Base-by-base conservation (phyloP, 306 rosid genomes). In the Dalbergia cultrata region DNA sequence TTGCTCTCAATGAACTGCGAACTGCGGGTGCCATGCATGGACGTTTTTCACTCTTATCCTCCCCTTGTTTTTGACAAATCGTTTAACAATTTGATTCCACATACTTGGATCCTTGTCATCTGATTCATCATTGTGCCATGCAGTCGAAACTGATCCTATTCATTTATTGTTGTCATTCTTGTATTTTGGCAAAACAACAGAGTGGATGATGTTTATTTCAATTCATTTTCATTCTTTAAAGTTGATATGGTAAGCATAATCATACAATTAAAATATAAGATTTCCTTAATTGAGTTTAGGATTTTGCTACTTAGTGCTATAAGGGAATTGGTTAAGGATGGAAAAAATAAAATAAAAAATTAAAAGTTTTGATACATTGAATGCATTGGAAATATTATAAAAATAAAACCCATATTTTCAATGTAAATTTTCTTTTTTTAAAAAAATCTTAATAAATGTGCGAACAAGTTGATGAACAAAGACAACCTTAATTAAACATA, bases 21-120 rank as follows among this genome's bases (percentile, higher is more conserved):
- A 74, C 57, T 16, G 50, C 3, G 39, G 35, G 49, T 45, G 22
- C 53, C 79, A 70, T 47, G 82, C 85, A 63, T 16, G 67, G 77
- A 71, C 70, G 74, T 77, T 63, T 53, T 63, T 70, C 47, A 7
- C 41, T 76, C 75, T 74, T 63, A 77, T 72, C 83, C 69, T 62
- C 63, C 65, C 7, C 33, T 45, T 53, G 70, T 62, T 70, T 78
- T 77, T 54, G 18, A 72, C 39, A 12, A 4, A 37, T 67, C 26
- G 39, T 67, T 58, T 22, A 37, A 12, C 33, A 9, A 54, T 76
- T 9, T 17, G 3, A 72, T 70, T 60, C 57, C 34, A 50, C 84
- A 53, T 54, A 75, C 75, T 21, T 75, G 79, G 79, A 80, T 80
- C 84, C 76, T 16, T 43, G 34, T 81, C 74, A 72, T 70, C 72